Percentiles rank a stretch among this genome's conserved stretches.
Evolutionary conservation across 2,329 filamentous ascomycete species (phyloP).

Genomic region (Xylaria multiplex): DNA sequence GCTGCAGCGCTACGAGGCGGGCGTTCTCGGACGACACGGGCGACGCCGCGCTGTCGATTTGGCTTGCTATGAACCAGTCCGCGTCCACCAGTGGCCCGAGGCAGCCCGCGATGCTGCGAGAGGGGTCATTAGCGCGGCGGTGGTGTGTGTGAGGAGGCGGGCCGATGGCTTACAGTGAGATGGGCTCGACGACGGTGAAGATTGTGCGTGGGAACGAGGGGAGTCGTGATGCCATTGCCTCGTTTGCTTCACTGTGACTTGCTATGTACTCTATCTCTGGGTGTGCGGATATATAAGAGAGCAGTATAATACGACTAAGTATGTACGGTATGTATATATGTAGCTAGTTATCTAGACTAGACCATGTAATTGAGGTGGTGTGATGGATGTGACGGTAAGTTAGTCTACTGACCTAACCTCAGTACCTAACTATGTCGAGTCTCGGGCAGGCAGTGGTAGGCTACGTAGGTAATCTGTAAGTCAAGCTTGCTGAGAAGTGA

Average conservation of each 20-base stretch:
- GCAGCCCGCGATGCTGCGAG: conserved; percentile 67
- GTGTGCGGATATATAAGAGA: conserved; percentile 5
- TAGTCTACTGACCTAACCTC: no score
- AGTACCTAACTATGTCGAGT: no score
- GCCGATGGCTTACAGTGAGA: conserved; percentile 66
- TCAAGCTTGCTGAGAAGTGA: conserved; percentile 16
- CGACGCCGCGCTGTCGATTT: conserved; percentile 59
- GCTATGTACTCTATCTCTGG: not conserved
- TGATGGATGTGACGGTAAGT: no score
- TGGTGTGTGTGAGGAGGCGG: not conserved
- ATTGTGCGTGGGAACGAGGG: conserved; percentile 71
- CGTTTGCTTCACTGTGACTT: not conserved
- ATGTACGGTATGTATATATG: not conserved
- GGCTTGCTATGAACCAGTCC: conserved; percentile 71
- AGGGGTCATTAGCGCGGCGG: conserved; percentile 20
- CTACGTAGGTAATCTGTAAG: not conserved
- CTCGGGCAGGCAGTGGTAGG: no score
- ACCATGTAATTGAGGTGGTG: no score
- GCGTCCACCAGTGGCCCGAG: conserved; percentile 65
- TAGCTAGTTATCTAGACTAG: not conserved
- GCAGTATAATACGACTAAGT: not conserved
- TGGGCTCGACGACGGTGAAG: conserved; percentile 75
- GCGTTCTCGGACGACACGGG: conserved; percentile 56
- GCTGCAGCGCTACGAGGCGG: conserved; percentile 70
- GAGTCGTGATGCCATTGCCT: conserved; percentile 67